Evolutionary conservation across 257 asterid genomes (phyloP).

Genomic region (Cordia subcordata): DNA sequence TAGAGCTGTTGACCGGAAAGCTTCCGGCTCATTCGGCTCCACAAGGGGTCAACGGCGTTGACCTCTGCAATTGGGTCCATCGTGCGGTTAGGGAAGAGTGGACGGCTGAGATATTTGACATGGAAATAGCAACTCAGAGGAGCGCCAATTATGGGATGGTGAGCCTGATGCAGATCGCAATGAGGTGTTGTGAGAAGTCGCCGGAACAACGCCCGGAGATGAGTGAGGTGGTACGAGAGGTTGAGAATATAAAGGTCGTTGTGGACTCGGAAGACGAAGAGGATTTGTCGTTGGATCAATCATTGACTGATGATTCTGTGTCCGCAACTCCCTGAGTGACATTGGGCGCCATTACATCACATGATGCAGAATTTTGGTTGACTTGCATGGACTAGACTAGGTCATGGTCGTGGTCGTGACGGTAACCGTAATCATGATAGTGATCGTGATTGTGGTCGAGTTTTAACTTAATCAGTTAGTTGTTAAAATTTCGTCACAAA

Average conservation of each 20-base stretch:
- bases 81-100: constrained; percentile 88
- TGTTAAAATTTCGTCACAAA: too few relatives aligned
- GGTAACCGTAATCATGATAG: too few relatives aligned
- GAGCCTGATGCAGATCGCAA: constrained; percentile 53
- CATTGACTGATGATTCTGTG: constrained; percentile 54
- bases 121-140: constrained; percentile 62
- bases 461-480: too few relatives aligned
- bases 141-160: constrained; percentile 66
- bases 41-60: constrained; percentile 46
- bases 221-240: constrained; percentile 44
- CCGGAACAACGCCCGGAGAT: constrained; percentile 74
- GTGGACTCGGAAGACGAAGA: constrained; percentile 56
- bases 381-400: too few relatives aligned
- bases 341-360: too few relatives aligned
- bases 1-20: constrained; percentile 70
- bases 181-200: constrained; percentile 53
- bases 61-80: constrained; percentile 69
- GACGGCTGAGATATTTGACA: constrained; percentile 88
- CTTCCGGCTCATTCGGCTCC: constrained; percentile 51
- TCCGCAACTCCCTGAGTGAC: constrained; percentile 31
- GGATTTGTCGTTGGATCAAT: constrained; percentile 43
- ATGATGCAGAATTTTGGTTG: background rate
- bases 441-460: too few relatives aligned
- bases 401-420: too few relatives aligned
- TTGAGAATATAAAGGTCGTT: constrained; percentile 38